Base-by-base conservation (phyloP, 2,329 filamentous ascomycete genomes). In the Sporothrix mexicana region DNA sequence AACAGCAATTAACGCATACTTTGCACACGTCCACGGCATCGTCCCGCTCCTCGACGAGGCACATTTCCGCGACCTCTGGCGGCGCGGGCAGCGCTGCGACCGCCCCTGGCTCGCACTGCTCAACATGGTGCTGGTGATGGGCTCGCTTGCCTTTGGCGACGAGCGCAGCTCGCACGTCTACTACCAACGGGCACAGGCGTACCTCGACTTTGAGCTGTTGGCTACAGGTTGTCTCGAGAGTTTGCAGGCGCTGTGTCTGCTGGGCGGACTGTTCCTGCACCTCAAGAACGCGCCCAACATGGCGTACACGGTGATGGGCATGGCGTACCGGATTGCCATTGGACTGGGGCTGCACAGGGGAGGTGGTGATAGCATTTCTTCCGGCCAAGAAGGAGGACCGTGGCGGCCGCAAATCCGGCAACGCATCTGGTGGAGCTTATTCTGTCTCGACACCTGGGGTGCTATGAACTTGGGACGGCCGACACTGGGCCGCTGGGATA, bases 301-400 rank as follows among this genome's bases (percentile, higher is more conserved):
- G 57, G 57, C 57, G 13, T 61, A 61, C 57, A 61, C 57, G 8
- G 57, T 61, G 25, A 61, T 61, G 57, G 57, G 57, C 59, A 62
- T 45, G 59, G 59, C 59, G 17, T 62, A 43, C 30, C 57, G 57
- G 23, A 62, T 62, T 13, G 57, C 57, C 57, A 62, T 62, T 41
- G 57, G 30, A 9, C 57, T 43, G 15, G 59, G 59, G 7, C 6
- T 45, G 17, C 59, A 62, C 36, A 17, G 59, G n/a, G n/a, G 17
- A 9, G 41, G 59, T 0, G 25, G 15, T 7, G 15, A 9, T 41
- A 25, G 23, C 25, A 43, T 13, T 8, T 6, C n/a, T 9, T 20
- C 10, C 8, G 36, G 36, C 30, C 6, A 17, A 12, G 8, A 20
- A 9, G 36, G 59, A 15, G 57, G 57, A 9, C 57, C 57, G 30